Base-by-base conservation (phyloP, 441 rosid genomes). In the Rhodomyrtus psidioides region DNA sequence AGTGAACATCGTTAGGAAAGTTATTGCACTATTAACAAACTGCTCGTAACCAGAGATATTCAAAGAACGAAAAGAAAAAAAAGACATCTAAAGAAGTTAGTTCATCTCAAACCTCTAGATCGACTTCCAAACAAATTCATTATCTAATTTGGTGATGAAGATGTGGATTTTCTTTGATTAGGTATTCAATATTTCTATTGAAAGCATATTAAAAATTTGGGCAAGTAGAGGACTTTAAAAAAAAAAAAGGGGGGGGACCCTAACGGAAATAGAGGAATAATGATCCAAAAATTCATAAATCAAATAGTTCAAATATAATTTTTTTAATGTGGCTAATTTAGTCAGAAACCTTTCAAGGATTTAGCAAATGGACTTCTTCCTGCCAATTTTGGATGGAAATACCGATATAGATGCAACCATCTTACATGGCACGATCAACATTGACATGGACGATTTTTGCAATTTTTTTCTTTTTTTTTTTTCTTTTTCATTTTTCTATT, bases 321-420 rank as follows among this genome's bases (percentile, higher is more conserved):
- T 28, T 55, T 55, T 10, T 55, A 7, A 34, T 34, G 4, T 24
- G 13, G 2, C 5, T 5, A 56, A 34, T 19, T 34, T 65, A 65
- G 7, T 65, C 13, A 6, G 16, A 62, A 34, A 55, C 4, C 4
- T 7, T 34, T 65, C 19, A 12, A 34, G 4, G 21, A 34, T 21
- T 65, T 19, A 21, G 14, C 26, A 70, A 4, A 21, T 10, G 10
- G 12, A 62, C 4, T 65, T 13, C 1, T 34, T 70, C 6, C 15
- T 2, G 3, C 8, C 1, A 55, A 8, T 23, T 55, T 55, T 55
- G 58, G 6, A 9, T 1, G 5, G 12, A 55, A 23, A 55, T 55
- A 1, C 4, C 8, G 2, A 55, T 10, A 2, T 23, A 26, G 12
- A 55, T 23, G 4, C 3, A 7, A 2, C 2, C 0, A 1, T 23